phyloP scores from a whole-genome alignment of 1,284 basidiomycete genomes.

The Papiliotrema laurentii region DNA sequence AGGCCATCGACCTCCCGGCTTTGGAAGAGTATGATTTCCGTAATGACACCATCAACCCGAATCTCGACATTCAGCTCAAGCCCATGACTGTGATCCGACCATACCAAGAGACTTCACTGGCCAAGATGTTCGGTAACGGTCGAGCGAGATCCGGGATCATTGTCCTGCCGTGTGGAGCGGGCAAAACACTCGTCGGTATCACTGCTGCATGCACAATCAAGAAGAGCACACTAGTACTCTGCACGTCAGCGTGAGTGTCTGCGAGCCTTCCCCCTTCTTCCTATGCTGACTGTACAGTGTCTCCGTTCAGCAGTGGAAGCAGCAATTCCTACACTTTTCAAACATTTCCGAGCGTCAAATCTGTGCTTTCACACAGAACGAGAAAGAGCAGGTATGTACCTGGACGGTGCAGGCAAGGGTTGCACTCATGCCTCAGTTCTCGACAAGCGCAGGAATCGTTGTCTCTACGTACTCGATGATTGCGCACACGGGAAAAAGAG shows the following conservation, averaged over 20 bases:
- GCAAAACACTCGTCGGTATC: conserved; percentile 97
- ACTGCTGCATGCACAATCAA: conserved; percentile 99
- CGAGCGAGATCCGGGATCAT: conserved; percentile 97
- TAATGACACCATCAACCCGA: conserved; percentile 89
- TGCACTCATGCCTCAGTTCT: no score
- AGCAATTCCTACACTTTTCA: conserved; percentile 95
- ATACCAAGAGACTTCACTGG: conserved; percentile 93
- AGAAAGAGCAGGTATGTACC: conserved; percentile 79
- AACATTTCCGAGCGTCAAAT: conserved; percentile 94
- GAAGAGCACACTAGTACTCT: conserved; percentile 96
- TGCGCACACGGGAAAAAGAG: conserved; percentile 90
- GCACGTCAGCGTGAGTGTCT: conserved; percentile 79
- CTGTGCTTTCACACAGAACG: conserved; percentile 90
- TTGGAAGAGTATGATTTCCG: conserved; percentile 97
- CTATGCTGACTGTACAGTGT: conserved; percentile 57
- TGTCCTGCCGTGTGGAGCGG: conserved; percentile 95
- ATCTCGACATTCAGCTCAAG: conserved; percentile 94
- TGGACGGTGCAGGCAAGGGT: no score
- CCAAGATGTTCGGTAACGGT: conserved; percentile 98
- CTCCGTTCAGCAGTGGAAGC: conserved; percentile 96
- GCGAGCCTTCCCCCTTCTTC: neutral
- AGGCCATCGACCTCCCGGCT: conserved; percentile 92
- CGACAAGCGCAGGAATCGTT: conserved; percentile 87
- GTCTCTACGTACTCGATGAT: conserved; percentile 99
- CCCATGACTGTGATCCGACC: conserved; percentile 92